phyloP scores from a whole-genome alignment of 2,329 filamentous ascomycete genomes.

The Alternaria incomplexa region DNA sequence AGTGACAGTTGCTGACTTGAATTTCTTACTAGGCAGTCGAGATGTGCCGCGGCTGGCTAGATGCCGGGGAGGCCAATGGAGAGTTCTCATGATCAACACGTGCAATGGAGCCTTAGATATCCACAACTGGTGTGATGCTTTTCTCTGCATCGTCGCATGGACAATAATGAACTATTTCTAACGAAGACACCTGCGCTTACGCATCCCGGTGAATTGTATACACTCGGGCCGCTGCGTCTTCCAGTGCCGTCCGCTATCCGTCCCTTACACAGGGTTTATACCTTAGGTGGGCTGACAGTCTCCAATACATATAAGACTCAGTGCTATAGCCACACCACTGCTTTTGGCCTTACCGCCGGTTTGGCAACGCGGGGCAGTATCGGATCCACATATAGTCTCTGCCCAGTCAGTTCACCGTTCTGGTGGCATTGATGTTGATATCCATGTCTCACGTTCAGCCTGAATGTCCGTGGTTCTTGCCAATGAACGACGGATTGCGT shows the following conservation, averaged over 20 bases:
- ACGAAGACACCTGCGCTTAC: neutral
- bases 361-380: neutral
- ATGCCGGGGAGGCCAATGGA: constrained; percentile 49
- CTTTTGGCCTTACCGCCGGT: neutral
- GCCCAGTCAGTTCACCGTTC: neutral
- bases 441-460: constrained; percentile 20
- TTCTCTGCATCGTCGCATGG: neutral
- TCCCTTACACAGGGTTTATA: neutral
- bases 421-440: constrained; percentile 1
- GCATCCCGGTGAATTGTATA: neutral
- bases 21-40: constrained; percentile 62
- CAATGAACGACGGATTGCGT: constrained; percentile 1
- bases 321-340: neutral
- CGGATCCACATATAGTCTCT: neutral
- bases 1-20: constrained; percentile 9
- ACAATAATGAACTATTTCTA: neutral
- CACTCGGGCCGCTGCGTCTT: constrained; percentile 5
- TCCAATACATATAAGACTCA: neutral
- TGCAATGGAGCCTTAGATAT: constrained; percentile 33
- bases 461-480: constrained; percentile 10
- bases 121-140: constrained; percentile 28
- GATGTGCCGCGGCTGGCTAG: constrained; percentile 77
- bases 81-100: constrained; percentile 34
- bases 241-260: neutral
- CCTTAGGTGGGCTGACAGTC: neutral